Evolutionary conservation across 805 yeast species (phyloP).

Genomic region (Ogataea degrootiae): DNA sequence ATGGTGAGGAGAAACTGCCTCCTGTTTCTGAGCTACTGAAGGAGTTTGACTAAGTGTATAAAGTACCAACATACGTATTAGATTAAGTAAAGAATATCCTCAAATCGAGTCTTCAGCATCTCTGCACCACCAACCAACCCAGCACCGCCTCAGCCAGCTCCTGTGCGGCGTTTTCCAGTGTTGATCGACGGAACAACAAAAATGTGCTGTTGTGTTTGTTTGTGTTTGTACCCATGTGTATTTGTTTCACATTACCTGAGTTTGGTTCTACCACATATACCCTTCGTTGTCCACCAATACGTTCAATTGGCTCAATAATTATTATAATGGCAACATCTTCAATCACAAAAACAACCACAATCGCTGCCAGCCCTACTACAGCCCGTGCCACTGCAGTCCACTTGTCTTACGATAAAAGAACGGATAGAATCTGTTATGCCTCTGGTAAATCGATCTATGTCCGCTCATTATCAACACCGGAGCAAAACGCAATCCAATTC

Average conservation of each 20-base stretch:
- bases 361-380: constrained; percentile 82
- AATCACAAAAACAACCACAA: constrained; percentile 25
- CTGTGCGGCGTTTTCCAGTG: too few species aligned
- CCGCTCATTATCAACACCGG: constrained; percentile 55
- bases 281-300: too few species aligned
- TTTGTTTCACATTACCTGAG: too few species aligned
- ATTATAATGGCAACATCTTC: constrained; percentile 12
- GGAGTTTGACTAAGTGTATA: constrained; percentile 1
- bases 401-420: constrained; percentile 65
- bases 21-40: neutral
- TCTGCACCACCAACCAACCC: too few species aligned
- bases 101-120: too few species aligned
- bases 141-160: too few species aligned
- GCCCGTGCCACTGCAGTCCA: constrained; percentile 64
- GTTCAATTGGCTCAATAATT: neutral
- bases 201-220: too few species aligned
- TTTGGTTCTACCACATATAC: too few species aligned
- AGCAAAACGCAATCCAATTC: constrained; percentile 53
- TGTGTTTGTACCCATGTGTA: too few species aligned
- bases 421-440: constrained; percentile 74
- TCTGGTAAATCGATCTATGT: constrained; percentile 75
- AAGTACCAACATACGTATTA: neutral
- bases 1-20: neutral
- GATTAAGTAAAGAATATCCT: neutral
- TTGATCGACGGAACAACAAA: too few species aligned